Base-by-base conservation (phyloP, 257 asterid species). In the Fraxinus anomala region DNA sequence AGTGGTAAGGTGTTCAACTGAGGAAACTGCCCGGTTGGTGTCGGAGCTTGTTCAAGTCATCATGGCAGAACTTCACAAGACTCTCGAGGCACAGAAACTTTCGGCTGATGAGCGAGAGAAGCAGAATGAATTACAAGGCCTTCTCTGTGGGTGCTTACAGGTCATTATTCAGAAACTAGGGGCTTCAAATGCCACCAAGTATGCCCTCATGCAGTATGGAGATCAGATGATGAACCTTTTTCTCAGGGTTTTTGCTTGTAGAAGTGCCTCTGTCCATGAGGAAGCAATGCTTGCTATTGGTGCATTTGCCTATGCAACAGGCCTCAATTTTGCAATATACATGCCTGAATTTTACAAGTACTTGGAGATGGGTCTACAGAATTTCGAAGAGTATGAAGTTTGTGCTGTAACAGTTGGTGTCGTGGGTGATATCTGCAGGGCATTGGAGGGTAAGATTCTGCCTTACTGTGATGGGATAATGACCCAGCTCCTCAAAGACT, bases 231-330 rank as follows among this genome's bases (percentile, higher is more conserved):
- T 93, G 98, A 86, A 73, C 78, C 92, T 91, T 68, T 85, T 93
- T 72, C 88, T 93, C 26, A 87, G 81, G 76, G 97, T 91, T 36
- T 93, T 93, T 76, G 94, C 96, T 39, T 89, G 93, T 82, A 88
- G 96, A 83, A 91, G 82, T 84, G 96, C 98, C 40, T 89, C 96
- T n/a, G 97, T 87, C 80, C 98, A 91, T 73, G 97, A 93, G 83
- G 98, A 93, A 86, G 98, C 97, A 2, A 93, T 93, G 96, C 97
- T 93, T 77, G 91, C 97, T 33, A 90, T 93, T 87, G 98, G 97
- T 66, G 96, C 97, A 19, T 91, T 91, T 70, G 98, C 98, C 83
- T 89, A 93, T 80, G 87, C 89, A 14, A 78, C 85, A 14, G 98
- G 98, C 70, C 87, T 89, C 0, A 89, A 83, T 83, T 93, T 93